Evolutionary conservation across 1,284 basidiomycete species (phyloP), one percentile per base, ranked within the genome.

Genomic region (Moesziomyces globuligerus): DNA sequence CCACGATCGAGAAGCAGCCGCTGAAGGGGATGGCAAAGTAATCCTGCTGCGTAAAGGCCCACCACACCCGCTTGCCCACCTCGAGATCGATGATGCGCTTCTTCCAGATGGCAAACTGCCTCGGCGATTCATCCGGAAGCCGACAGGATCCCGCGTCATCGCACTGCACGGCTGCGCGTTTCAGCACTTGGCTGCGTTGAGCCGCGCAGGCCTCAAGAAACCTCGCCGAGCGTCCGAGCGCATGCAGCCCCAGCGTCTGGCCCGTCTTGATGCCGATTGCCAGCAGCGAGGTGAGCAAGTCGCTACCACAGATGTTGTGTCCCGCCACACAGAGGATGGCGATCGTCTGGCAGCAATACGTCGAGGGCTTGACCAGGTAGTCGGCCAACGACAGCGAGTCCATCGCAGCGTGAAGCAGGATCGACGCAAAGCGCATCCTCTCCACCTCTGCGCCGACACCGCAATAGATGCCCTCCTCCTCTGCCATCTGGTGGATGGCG

Each of bases 221-320:
- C 7, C 68, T 46, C 10, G 61, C 57, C 0, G 68, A 49, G 4
- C 67, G 59, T 15, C 67, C 72, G 11, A 74, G 53, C 4, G 55
- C 62, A 25, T 74, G 72, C 34, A 74, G 36, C 10, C 69, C 69
- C 10, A 74, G 52, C 13, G 61, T 74, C 36, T 74, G 72, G 8
- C 57, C 72, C 3, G 62, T 67, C 53, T 74, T 74, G 61, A 74
- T 74, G 32, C 72, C 72, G 18, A 74, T 70, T 3, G 72, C 72
- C 24, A 74, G 58, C 8, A 70, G 54, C 5, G 67, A 62, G 9
- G 67, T 70, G 38, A 74, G 60, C 37, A 74, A 37, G 42, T 74
- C 68, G 26, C 67, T 70, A 40, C 68, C 72, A 29, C 62, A 64
- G 37, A 74, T 70, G 50, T 74, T 74, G 57, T 74, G 72, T 24